Percentiles rank a stretch among this genome's conserved stretches.
Evolutionary conservation across 768 basidiomycete genomes (phyloP).

Genomic region (Termitomyces sp.): DNA sequence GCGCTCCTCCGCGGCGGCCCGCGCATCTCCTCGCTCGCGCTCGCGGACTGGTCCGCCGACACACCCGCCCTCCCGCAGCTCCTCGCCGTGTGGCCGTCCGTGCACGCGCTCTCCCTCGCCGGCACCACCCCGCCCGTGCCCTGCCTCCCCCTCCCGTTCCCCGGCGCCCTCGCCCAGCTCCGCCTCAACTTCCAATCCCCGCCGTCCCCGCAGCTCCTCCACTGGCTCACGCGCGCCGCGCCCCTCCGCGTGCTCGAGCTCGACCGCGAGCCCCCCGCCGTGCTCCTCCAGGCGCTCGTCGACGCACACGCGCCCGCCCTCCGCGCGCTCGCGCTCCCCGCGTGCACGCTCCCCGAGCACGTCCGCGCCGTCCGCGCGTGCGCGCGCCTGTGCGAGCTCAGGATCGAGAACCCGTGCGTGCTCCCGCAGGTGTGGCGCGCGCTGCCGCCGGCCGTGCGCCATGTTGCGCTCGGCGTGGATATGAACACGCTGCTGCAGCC

Average conservation of each 20-base stretch:
- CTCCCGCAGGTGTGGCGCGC: slow-evolving; percentile 39
- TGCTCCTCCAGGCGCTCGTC: slow-evolving; percentile 51
- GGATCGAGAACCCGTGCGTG: slow-evolving; percentile 50
- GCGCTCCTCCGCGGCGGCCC: slow-evolving; percentile 51
- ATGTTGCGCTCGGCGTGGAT: slow-evolving; percentile 58
- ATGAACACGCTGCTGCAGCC: slow-evolving; percentile 47
- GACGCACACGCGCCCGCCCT: slow-evolving; percentile 43
- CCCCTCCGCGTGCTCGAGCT: slow-evolving; percentile 52
- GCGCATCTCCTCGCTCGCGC: slow-evolving; percentile 44
- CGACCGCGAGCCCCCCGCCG: slow-evolving; percentile 51
- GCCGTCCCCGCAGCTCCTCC: slow-evolving; percentile 57
- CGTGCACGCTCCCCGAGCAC: slow-evolving; percentile 43
- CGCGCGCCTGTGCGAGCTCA: slow-evolving; percentile 44
- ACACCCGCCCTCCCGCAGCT: slow-evolving; percentile 51
- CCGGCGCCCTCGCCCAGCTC: slow-evolving; percentile 44
- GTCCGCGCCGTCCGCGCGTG: slow-evolving; percentile 42
- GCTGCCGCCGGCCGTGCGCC: slow-evolving; percentile 44
- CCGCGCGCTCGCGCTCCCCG: slow-evolving; percentile 52
- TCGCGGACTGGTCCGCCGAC: slow-evolving; percentile 72
- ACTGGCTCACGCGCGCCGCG: slow-evolving; percentile 59
- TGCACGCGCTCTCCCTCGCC: slow-evolving; percentile 50
- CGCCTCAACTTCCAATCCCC: slow-evolving; percentile 62
- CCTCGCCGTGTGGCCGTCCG: slow-evolving; percentile 55
- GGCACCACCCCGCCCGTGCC: slow-evolving; percentile 53
- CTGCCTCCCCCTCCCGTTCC: slow-evolving; percentile 37